Evolutionary conservation across 2,329 filamentous ascomycete genomes (phyloP).

Genomic region (Fusarium napiforme): DNA sequence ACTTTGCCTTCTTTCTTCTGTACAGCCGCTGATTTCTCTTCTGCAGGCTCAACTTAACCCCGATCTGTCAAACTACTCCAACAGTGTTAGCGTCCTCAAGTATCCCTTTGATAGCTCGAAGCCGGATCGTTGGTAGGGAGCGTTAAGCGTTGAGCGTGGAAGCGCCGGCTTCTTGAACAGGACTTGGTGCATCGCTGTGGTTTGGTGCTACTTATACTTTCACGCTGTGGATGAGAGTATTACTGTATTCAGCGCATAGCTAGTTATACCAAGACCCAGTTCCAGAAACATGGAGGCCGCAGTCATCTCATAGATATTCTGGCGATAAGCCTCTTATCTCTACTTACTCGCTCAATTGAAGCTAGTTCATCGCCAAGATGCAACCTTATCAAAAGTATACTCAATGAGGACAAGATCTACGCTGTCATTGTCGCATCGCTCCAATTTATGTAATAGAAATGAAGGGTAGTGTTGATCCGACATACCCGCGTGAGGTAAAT

Average conservation of each 20-base stretch:
- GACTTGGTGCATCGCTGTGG: too few species aligned
- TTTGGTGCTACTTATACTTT: neutral
- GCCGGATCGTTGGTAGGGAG: neutral
- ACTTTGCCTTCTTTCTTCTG: too few species aligned
- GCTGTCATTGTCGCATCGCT: rapidly evolving
- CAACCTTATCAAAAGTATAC: neutral
- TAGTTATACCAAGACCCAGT: neutral
- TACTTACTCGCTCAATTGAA: neutral
- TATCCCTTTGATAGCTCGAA: neutral
- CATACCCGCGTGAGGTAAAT: neutral
- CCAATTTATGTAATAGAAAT: neutral
- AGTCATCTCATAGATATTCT: neutral
- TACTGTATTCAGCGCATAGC: neutral
- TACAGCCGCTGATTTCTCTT: neutral
- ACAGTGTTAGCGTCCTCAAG: neutral
- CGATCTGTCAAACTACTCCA: neutral
- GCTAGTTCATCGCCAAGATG: neutral
- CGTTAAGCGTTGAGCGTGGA: too few species aligned
- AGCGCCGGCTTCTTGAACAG: too few species aligned
- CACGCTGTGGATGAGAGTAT: too few species aligned
- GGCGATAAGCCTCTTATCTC: neutral
- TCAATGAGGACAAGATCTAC: neutral
- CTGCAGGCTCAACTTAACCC: neutral
- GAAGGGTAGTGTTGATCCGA: neutral
- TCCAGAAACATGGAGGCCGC: neutral